Evolutionary conservation across 805 yeast genomes (phyloP), one percentile per base, ranked within the genome.

Genomic region (Aciculoconidium aculeatum): DNA sequence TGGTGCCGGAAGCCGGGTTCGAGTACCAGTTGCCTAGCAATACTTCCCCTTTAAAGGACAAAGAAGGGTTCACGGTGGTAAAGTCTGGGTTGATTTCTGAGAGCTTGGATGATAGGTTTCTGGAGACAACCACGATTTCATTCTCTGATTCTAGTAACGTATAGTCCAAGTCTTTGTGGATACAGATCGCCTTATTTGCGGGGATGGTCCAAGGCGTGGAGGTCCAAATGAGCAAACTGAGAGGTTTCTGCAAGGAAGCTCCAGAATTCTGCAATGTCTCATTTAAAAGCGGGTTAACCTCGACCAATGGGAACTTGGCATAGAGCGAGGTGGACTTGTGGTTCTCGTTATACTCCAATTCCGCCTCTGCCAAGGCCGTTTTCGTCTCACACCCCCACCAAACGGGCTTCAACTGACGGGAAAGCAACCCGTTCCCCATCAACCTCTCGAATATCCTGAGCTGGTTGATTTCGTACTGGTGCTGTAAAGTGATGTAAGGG

Each of bases 181-280:
- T 67, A 25, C 92, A 79, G 23, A 92, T 75, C 0, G 96, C 96
- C 38, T 70, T 67, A 49, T 92, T 92, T 0, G 95, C 79, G 4
- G 85, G 83, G 17, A 92, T 65, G 0, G 99, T 92, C 99, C 99
- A 92, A 0, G 98, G 96, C 1, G 98, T 92, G 1, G 96, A 88
- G 0, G 99, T 92, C 99, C 99, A 92, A 33, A 92, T 85, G 37
- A 83, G 45, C 2, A 55, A 34, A n/a, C 41, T 34, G 11, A 53
- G n/a, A n/a, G n/a, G n/a, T n/a, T n/a, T n/a, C n/a, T n/a, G n/a
- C n/a, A n/a, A n/a, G n/a, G n/a, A n/a, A n/a, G n/a, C n/a, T n/a
- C n/a, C n/a, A n/a, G n/a, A n/a, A n/a, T n/a, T 21, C 2, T 20
- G 31, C 23, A 33, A 35, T 25, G 30, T 20, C 1, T 34, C 11